Percentiles rank a stretch among this genome's conserved stretches.
Evolutionary conservation across 257 asterid species (phyloP).

Genomic region (Ligustrum vulgare): DNA sequence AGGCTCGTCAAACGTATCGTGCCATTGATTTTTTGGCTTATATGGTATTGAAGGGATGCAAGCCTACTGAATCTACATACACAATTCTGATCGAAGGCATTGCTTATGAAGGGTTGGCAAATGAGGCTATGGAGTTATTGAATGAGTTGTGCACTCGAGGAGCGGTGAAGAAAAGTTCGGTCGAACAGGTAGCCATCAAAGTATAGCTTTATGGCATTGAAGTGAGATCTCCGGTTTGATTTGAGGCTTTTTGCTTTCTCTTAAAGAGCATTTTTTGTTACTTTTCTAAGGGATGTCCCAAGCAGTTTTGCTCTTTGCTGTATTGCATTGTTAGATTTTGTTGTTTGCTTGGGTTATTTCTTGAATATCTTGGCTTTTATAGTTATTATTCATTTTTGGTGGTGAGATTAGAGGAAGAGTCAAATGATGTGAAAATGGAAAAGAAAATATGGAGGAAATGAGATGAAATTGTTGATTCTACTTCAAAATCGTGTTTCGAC

Average conservation of each 20-base stretch:
- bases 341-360: neutral
- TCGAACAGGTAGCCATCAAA: constrained; percentile 49
- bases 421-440: too few species aligned
- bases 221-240: neutral
- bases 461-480: too few species aligned
- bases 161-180: constrained; percentile 61
- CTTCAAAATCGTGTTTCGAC: neutral
- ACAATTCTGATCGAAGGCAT: constrained; percentile 76
- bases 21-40: constrained; percentile 72
- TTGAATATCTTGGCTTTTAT: neutral
- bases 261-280: neutral
- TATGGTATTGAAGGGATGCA: constrained; percentile 79
- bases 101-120: constrained; percentile 62
- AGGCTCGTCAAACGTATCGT: constrained; percentile 68
- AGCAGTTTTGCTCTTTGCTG: neutral
- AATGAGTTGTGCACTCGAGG: constrained; percentile 68
- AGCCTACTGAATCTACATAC: constrained; percentile 80
- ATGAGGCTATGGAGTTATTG: constrained; percentile 71
- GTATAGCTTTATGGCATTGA: constrained; percentile 27
- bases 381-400: neutral
- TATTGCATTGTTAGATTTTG: neutral
- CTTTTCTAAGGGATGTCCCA: neutral
- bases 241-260: neutral
- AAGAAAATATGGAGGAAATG: too few species aligned
- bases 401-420: neutral